Evolutionary conservation across 441 rosid species (phyloP), one percentile per base, ranked within the genome.

Genomic region (Populus hybrid): DNA sequence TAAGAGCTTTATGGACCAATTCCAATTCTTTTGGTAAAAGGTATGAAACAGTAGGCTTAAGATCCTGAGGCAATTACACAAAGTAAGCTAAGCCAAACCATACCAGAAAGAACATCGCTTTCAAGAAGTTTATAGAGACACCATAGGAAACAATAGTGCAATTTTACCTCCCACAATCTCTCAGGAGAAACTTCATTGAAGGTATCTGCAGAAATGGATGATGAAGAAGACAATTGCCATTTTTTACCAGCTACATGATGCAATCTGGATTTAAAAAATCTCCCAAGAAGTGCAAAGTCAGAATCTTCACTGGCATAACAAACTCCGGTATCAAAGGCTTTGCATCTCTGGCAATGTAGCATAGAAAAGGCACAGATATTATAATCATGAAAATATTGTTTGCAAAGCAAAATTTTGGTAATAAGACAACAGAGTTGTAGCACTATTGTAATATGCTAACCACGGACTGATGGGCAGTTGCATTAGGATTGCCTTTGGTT

Each of bases 161-260:
- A 70, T 74, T 74, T 68, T 91, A 96, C 99, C 99, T 94, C 94
- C 99, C 99, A 96, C 85, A 96, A 87, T 35, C 86, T 91, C 85
- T 92, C 90, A 68, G 93, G 90, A 29, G 97, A 91, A 82, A 89
- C 82, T 68, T 87, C 88, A 56, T 73, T 73, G 38, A 77, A 83
- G 64, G 67, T 73, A 72, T 82, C 88, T 26, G 88, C 84, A 82
- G 87, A 81, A 78, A 83, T 74, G 35, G 90, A 77, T 59, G 91
- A 80, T 71, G 90, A 86, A 83, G 90, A 88, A 79, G 73, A 75
- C 50, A 81, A 77, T 72, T 78, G 82, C 97, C 97, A 90, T 87
- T 86, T 88, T 85, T 82, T 88, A 74, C 73, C 80, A 78, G 84
- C 79, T 84, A 78, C 84, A 82, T 67, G 72, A 81, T 86, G 81